A percentile compares a stretch with the other conserved stretches of the same genome.
phyloP scores from a whole-genome alignment of 495 filamentous ascomycete species.

The Ramalina peruviana region DNA sequence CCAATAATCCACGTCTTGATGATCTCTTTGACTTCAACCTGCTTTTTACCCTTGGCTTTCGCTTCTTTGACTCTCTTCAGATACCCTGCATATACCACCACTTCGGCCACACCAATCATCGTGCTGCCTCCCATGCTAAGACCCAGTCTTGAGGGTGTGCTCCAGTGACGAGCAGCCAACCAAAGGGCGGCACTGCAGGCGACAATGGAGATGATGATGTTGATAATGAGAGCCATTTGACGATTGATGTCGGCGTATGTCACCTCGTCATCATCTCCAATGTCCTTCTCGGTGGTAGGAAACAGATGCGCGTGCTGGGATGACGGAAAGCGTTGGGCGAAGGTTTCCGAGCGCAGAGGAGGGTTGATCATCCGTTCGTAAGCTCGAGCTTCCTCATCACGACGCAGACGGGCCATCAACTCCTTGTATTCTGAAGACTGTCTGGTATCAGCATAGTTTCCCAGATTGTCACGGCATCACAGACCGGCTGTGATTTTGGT shows the following conservation, averaged over 20 bases:
- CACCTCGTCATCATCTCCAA: conserved; percentile 39
- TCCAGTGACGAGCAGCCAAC: conserved; percentile 58
- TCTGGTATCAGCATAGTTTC: conserved; percentile 8
- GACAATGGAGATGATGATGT: conserved; percentile 58
- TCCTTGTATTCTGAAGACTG: conserved; percentile 80
- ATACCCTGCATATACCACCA: conserved; percentile 78
- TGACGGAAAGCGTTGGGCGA: conserved; percentile 41
- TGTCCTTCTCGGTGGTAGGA: conserved; percentile 23
- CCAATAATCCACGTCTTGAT: conserved; percentile 58
- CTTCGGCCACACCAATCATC: conserved; percentile 72
- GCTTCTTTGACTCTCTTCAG: conserved; percentile 62
- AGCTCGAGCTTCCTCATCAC: conserved; percentile 59
- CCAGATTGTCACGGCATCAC: conserved; percentile 6
- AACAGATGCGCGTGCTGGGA: conserved; percentile 31
- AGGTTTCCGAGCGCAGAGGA: conserved; percentile 37
- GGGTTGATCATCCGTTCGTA: conserved; percentile 67
- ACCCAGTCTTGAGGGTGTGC: conserved; percentile 50
- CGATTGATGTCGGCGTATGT: conserved; percentile 58
- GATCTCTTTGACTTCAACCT: conserved; percentile 58
- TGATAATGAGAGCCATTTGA: conserved; percentile 59
- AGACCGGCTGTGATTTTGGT: conserved; percentile 65
- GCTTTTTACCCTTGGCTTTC: conserved; percentile 45
- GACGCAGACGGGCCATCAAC: conserved; percentile 71
- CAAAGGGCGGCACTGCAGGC: conserved; percentile 59
- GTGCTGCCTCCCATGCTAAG: conserved; percentile 54